A percentile compares a stretch with the other conserved stretches of the same genome.
phyloP scores from a whole-genome alignment of 2,329 filamentous ascomycete species.

The Colletotrichum euphorbiae region DNA sequence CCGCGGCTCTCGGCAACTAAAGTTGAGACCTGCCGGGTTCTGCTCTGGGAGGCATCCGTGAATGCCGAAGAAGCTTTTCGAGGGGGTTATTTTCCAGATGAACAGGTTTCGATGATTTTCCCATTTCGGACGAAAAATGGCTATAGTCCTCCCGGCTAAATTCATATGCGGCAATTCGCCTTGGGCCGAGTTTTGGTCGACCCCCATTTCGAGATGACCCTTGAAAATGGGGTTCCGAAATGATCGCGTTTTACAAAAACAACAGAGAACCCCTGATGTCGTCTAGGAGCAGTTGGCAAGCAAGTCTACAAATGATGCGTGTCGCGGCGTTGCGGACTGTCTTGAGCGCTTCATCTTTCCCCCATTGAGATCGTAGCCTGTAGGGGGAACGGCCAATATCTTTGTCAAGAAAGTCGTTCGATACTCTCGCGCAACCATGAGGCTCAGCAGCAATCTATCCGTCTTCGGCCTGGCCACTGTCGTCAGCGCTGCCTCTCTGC shows the following conservation, averaged over 20 bases:
- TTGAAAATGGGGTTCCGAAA: constrained; percentile 25
- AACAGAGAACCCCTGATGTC: background rate
- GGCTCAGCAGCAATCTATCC: constrained; percentile 34
- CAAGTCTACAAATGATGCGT: constrained; percentile 22
- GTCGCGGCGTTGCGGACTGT: background rate
- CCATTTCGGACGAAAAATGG: background rate
- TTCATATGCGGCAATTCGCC: background rate
- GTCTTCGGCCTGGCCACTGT: constrained; percentile 40
- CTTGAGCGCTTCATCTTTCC: background rate
- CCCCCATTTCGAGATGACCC: constrained; percentile 21
- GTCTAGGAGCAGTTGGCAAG: background rate
- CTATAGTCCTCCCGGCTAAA: constrained; percentile 27
- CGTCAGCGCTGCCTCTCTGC: constrained; percentile 43
- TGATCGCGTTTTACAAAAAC: constrained; percentile 27
- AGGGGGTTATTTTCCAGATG: constrained; percentile 3
- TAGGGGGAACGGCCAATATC: constrained; percentile 2
- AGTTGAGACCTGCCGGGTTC: constrained; percentile 14
- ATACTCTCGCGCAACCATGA: constrained; percentile 20
- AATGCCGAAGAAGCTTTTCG: constrained; percentile 26
- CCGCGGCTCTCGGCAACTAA: no score
- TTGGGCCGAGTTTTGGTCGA: background rate
- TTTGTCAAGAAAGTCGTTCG: background rate
- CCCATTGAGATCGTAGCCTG: background rate
- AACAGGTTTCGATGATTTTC: constrained; percentile 3
- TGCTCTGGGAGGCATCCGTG: background rate